These are phyloP conservation scores for Cyphellophora attinorum DNA, from an alignment of 2,329 filamentous ascomycete species.

Conservation along the genomic window DNA sequence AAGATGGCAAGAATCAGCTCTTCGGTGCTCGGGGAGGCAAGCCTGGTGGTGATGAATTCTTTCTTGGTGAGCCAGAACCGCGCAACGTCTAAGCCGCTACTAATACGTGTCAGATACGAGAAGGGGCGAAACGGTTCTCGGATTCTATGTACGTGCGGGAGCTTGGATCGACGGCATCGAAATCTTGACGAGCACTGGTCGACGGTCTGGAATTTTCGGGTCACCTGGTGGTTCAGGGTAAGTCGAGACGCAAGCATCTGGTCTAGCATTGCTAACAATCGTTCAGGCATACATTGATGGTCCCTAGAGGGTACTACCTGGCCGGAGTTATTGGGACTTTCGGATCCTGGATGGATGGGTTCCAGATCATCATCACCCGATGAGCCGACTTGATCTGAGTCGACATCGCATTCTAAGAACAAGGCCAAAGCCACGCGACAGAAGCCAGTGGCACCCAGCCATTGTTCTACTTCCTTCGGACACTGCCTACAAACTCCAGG, in stretches of 20 bases:
- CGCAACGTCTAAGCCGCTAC: background rate
- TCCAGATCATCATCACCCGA: slow-evolving; percentile 69
- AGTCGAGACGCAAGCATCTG: slow-evolving; percentile 28
- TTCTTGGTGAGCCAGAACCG: slow-evolving; percentile 52
- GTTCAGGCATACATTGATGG: slow-evolving; percentile 74
- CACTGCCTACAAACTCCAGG: too few relatives aligned
- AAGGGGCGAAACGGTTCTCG: slow-evolving; percentile 75
- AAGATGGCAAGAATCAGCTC: slow-evolving; percentile 72
- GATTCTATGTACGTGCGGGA: slow-evolving; percentile 73
- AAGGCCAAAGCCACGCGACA: too few relatives aligned
- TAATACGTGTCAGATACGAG: slow-evolving; percentile 55
- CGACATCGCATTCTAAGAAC: too few relatives aligned
- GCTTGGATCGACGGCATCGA: slow-evolving; percentile 82
- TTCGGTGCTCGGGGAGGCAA: slow-evolving; percentile 76
- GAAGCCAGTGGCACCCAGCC: too few relatives aligned
- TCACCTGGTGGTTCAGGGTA: slow-evolving; percentile 79
- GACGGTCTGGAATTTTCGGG: slow-evolving; percentile 76
- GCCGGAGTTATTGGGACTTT: slow-evolving; percentile 79
- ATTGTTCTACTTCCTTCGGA: too few relatives aligned
- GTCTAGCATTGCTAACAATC: slow-evolving; percentile 2
- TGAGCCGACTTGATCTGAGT: too few relatives aligned
- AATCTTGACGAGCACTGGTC: slow-evolving; percentile 78
- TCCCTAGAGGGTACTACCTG: slow-evolving; percentile 79
- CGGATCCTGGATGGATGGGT: slow-evolving; percentile 72
- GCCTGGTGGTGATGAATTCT: slow-evolving; percentile 61